Evolutionary conservation across 106 monocot species (phyloP).

Genomic region (Platanthera zijinensis): DNA sequence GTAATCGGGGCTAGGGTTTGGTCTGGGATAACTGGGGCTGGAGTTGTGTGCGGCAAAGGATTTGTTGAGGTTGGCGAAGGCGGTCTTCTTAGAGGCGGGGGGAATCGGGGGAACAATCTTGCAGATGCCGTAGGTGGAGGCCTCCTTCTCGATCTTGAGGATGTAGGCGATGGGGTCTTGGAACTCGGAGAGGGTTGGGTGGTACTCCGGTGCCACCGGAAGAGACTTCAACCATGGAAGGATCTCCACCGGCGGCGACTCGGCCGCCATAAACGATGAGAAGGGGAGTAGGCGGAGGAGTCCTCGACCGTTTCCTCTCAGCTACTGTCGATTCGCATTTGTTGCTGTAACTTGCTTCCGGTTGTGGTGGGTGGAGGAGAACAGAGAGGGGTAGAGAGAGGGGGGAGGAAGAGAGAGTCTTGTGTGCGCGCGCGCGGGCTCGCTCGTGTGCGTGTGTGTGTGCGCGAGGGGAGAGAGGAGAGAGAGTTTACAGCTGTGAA

Average conservation of each 20-base stretch:
- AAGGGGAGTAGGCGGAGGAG: neutral
- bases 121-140: conserved; percentile 74
- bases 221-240: conserved; percentile 64
- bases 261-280: conserved; percentile 2
- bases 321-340: conserved; percentile 3
- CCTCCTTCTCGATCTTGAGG: conserved; percentile 67
- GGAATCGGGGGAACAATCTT: conserved; percentile 82
- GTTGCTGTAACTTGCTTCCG: neutral
- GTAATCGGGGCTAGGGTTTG: neutral
- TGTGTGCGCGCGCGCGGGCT: no score
- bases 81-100: conserved; percentile 48
- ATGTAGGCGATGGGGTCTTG: conserved; percentile 82
- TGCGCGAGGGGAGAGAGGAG: no score
- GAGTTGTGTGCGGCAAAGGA: conserved; percentile 43
- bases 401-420: neutral
- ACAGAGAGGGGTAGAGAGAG: neutral
- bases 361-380: neutral
- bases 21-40: neutral
- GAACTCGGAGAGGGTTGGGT: conserved; percentile 69
- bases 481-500: no score
- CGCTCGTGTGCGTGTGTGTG: neutral
- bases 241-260: conserved; percentile 18
- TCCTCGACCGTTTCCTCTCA: neutral
- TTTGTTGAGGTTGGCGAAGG: conserved; percentile 46
- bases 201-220: conserved; percentile 74